Evolutionary conservation across 2,329 filamentous ascomycete species (phyloP), one percentile per base, ranked within the genome.

Genomic region (Sarocladium strictum): DNA sequence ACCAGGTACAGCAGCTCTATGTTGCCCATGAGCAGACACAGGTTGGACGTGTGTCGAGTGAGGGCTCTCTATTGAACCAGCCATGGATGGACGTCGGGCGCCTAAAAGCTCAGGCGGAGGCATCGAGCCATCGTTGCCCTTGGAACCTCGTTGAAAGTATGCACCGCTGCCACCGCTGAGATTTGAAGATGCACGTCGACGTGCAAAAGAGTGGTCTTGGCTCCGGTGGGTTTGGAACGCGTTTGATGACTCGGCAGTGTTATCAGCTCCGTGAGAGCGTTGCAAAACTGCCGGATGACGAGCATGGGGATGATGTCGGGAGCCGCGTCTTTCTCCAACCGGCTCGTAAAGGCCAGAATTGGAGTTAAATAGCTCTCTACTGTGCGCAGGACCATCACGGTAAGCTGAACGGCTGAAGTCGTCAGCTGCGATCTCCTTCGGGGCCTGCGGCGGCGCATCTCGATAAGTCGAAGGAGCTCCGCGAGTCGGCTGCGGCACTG

Each of bases 321-420:
- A 84, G 17, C 82, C 83, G 59, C 90, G 84, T 35, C 91, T 85
- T 58, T 96, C 90, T 53, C 81, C 76, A 3, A 92, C 93, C 15
- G 92, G 91, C 66, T 97, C 93, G 62, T 96, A 96, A 52, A 90
- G 86, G 17, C 93, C 93, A 54, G 90, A 96, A 54, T 95, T 88
- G n/a, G 93, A 96, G 67, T 97, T 97, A 73, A 85, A 97, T 0
- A 97, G 76, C 68, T 97, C 92, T 55, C 89, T 85, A 11, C 79
- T 76, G 55, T 80, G 76, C 1, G 75, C 66, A 33, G 78, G 76
- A 4, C 85, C 81, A 58, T 96, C 90, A 63, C 88, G 81, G 86
- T 89, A 96, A 32, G 85, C 81, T 53, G 86, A 83, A 58, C 94
- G 82, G 67, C 87, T 95, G 65, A 97, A 97, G 60, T 96, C 93